These are phyloP conservation scores for Dothidotthia symphoricarpi DNA, from an alignment of 2,329 filamentous ascomycete species.

Conservation along the genomic window DNA sequence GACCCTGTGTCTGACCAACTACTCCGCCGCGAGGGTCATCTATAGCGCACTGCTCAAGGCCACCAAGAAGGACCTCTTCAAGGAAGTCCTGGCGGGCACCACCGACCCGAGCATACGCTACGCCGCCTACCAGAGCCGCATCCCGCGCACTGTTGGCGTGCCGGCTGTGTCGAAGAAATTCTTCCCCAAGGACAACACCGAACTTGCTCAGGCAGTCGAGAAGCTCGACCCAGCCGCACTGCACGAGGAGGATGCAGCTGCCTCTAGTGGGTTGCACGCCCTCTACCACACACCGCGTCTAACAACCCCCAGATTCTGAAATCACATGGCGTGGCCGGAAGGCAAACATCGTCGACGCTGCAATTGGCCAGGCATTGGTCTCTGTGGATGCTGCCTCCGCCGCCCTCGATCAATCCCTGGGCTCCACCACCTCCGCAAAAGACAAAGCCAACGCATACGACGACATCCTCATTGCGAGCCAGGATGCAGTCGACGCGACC, in stretches of 20 bases:
- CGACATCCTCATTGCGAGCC: conserved; percentile 81
- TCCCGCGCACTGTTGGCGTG: conserved; percentile 81
- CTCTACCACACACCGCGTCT: not conserved
- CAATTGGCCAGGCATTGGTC: conserved; percentile 81
- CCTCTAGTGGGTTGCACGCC: conserved; percentile 45
- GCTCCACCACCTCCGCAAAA: conserved; percentile 49
- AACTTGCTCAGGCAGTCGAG: conserved; percentile 66
- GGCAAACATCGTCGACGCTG: conserved; percentile 87
- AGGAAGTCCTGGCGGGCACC: conserved; percentile 79
- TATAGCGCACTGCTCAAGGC: conserved; percentile 72
- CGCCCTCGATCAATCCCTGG: conserved; percentile 47
- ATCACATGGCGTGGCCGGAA: conserved; percentile 83
- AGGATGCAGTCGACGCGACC: conserved; percentile 90
- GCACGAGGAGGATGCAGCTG: conserved; percentile 50
- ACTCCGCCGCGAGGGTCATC: conserved; percentile 74
- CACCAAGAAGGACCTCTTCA: conserved; percentile 73
- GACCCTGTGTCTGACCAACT: conserved; percentile 73
- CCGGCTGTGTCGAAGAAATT: conserved; percentile 73
- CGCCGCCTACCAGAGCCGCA: conserved; percentile 86
- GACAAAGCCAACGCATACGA: conserved; percentile 88
- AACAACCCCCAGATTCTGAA: conserved; percentile 48
- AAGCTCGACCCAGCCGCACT: conserved; percentile 60
- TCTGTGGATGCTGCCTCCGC: conserved; percentile 60
- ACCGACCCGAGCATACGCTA: conserved; percentile 93
- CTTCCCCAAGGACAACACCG: conserved; percentile 65